Conservation (phyloP, 2,329 filamentous ascomycete genomes). For the Trichocomaceae sp. region DNA sequence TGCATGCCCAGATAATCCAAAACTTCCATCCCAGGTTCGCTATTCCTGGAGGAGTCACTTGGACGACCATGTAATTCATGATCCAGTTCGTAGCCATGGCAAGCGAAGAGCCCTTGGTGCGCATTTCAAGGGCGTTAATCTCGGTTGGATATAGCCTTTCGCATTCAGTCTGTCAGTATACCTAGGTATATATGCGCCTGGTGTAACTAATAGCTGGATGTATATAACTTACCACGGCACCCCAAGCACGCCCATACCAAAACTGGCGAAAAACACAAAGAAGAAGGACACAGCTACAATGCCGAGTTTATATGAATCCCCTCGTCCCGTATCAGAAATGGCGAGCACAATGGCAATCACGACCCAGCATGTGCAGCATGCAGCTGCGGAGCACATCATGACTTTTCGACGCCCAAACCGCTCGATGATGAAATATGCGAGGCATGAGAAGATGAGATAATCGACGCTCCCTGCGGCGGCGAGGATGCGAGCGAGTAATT, state of each 20-base stretch:
- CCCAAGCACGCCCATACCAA: conserved; percentile 37
- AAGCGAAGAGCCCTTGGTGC: conserved; percentile 16
- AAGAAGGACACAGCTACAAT: conserved; percentile 41
- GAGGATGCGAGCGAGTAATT: conserved; percentile 36
- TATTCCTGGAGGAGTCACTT: conserved; percentile 19
- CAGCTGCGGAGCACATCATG: conserved; percentile 45
- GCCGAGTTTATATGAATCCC: conserved; percentile 37
- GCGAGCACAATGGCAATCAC: conserved; percentile 43
- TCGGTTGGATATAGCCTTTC: conserved; percentile 23
- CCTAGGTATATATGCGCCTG: conserved; percentile 24
- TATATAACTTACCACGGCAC: conserved; percentile 29
- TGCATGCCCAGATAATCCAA: conserved; percentile 22
- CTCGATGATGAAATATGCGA: conserved; percentile 44
- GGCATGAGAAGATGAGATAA: conserved; percentile 40
- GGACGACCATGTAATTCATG: conserved; percentile 19
- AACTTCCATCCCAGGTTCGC: conserved; percentile 21
- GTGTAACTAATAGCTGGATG: no score
- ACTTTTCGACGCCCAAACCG: conserved; percentile 43
- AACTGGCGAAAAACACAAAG: conserved; percentile 39
- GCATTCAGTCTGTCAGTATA: neutral
- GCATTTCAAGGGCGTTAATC: conserved; percentile 19
- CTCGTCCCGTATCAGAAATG: conserved; percentile 16
- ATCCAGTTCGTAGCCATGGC: conserved; percentile 21
- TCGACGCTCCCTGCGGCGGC: conserved; percentile 43
- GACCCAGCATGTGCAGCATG: conserved; percentile 45